Base-by-base conservation (phyloP, 306 rosid genomes). In the Castanea mollissima region DNA sequence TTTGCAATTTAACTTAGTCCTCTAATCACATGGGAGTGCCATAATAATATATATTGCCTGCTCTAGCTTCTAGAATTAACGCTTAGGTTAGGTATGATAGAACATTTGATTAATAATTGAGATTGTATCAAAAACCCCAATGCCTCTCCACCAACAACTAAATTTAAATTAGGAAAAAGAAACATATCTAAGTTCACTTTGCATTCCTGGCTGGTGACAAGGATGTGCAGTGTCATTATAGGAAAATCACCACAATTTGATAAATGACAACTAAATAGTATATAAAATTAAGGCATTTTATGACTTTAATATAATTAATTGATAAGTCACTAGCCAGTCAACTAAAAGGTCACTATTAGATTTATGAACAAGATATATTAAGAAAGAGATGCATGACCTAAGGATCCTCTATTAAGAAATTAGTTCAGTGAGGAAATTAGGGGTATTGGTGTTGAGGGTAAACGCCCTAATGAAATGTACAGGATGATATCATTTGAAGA, bases 81-180 rank as follows among this genome's bases (percentile, higher is more conserved):
- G 69, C 74, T 82, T 62, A 78, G 52, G 80, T 85, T 84, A 76
- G 91, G 91, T 83, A 74, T 65, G 56, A 83, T 11, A 59, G 78
- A 82, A 84, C 84, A 86, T 86, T 87, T 74, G 71, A 32, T 49
- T 73, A 68, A 3, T 25, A 69, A 38, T 77, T 44, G 19, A 41
- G 19, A 64, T 82, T 78, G 74, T 63, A 59, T 74, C 59, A 72
- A 72, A 69, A 67, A 25, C 3, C 2, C 2, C 13, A 78, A 72
- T 44, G 13, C 15, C 77, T 46, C 57, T 57, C 73, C 77, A 71
- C 69, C 74, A 79, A 70, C 81, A 70, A 49, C 54, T 62, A 20
- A 63, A 71, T 67, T 62, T 75, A 86, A 81, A 79, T 31, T 69
- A 29, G 52, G 65, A 12, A 25, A 25, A 59, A 13, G 41, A 31